Percentiles rank a stretch among this genome's conserved stretches.
These are phyloP conservation scores for Xerocomus spinulosus DNA, from an alignment of 768 basidiomycete species.

Conservation along the genomic window DNA sequence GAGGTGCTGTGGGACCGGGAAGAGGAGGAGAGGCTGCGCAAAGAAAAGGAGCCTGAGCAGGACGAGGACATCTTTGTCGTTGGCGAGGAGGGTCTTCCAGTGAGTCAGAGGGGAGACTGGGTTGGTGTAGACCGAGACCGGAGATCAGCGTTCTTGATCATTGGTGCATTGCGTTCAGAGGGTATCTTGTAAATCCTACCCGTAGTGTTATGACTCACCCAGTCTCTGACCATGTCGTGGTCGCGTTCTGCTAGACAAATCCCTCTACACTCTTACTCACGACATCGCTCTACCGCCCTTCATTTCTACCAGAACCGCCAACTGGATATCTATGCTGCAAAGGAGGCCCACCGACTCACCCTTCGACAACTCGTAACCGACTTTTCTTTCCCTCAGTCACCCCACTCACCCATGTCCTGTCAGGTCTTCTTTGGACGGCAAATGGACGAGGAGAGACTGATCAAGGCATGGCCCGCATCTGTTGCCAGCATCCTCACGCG, in stretches of 20 bases:
- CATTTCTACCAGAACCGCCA: constrained; percentile 84
- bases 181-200: constrained; percentile 47
- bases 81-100: constrained; percentile 52
- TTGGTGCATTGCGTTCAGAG: constrained; percentile 71
- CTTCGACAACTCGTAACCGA: constrained; percentile 69
- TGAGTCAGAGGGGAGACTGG: constrained; percentile 62
- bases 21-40: constrained; percentile 44
- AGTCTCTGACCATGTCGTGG: constrained; percentile 23
- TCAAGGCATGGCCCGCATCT: constrained; percentile 48
- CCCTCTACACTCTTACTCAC: constrained; percentile 1
- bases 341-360: constrained; percentile 65
- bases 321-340: constrained; percentile 74
- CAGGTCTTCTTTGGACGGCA: constrained; percentile 85
- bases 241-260: constrained; percentile 4
- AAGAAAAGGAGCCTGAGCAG: constrained; percentile 17
- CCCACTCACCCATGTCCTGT: constrained; percentile 4
- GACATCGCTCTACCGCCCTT: constrained; percentile 38
- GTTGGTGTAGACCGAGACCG: constrained; percentile 73
- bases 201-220: not conserved
- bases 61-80: constrained; percentile 52
- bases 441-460: constrained; percentile 72
- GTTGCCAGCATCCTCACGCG: not conserved
- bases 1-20: constrained; percentile 76
- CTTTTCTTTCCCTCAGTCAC: not conserved
- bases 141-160: constrained; percentile 73